Base-by-base conservation (phyloP, 2,329 filamentous ascomycete genomes). In the Pseudogymnoascus sp. region DNA sequence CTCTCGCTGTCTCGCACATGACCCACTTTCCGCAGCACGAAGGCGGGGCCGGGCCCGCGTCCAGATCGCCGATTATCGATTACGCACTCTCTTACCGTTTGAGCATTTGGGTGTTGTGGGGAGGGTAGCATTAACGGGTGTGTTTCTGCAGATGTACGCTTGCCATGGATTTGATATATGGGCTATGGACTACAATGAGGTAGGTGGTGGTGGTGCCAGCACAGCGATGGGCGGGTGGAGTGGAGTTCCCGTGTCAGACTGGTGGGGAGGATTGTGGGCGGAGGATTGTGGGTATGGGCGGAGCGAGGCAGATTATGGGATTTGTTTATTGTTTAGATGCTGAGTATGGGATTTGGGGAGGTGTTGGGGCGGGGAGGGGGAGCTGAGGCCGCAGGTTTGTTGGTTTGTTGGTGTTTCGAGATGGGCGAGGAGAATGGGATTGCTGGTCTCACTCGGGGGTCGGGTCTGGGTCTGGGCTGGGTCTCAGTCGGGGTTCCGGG, bases 341-440 rank as follows among this genome's bases (percentile, higher is more conserved):
- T 5, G 12, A 50, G 21, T 31, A 31, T 53, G 46, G 46, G 46
- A 53, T 53, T 53, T 25, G 42, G 42, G 42, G 21, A 46, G 18
- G 42, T 53, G 46, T 18, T 53, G 14, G 25, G 46, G 5, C 4
- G n/a, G n/a, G 25, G n/a, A 12, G 25, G n/a, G 25, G n/a, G 6
- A 31, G 40, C 4, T 11, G 46, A 1, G 5, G 46, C 46, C n/a
- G 46, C n/a, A 14, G 46, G 25, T 53, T 31, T 53, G 46, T 50
- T 53, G 46, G 46, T 50, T 50, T 53, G 46, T 53, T 53, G 25
- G 46, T 53, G 46, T 53, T 53, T 31, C 23, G 46, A 53, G 46
- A n/a, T 31, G n/a, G 25, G 46, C 8, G 46, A 31, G 25, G 18
- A 40, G 46, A 28, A 53, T 53, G 46, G 46, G 25, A 5, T 12